Conservation (phyloP, 768 basidiomycete genomes). For the Tephrocybe sp. region DNA sequence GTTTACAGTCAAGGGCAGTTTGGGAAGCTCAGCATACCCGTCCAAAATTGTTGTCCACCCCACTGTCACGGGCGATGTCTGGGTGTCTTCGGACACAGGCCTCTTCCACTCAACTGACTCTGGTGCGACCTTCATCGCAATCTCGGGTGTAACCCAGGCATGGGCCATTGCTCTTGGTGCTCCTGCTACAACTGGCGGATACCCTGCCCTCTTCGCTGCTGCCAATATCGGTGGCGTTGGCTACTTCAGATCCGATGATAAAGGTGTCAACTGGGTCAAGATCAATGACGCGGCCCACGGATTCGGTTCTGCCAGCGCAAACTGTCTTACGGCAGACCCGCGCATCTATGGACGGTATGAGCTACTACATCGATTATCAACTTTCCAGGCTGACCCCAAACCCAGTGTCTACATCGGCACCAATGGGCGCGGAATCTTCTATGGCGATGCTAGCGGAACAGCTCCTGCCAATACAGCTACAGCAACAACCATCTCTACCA, state of each 20-base stretch:
- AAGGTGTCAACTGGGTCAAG: constrained; percentile 55
- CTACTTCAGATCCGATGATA: constrained; percentile 57
- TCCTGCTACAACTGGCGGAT: constrained; percentile 43
- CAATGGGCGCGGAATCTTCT: constrained; percentile 60
- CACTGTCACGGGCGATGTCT: constrained; percentile 56
- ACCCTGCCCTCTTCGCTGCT: constrained; percentile 56
- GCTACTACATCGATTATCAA: background rate
- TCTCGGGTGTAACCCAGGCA: constrained; percentile 47
- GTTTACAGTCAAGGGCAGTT: constrained; percentile 40
- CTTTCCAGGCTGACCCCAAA: background rate
- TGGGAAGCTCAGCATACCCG: constrained; percentile 49
- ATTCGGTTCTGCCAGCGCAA: constrained; percentile 50
- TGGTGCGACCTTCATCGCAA: constrained; percentile 47
- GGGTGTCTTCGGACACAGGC: constrained; percentile 59
- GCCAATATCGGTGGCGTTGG: constrained; percentile 51
- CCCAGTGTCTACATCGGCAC: constrained; percentile 61
- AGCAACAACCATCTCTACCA: constrained; percentile 19
- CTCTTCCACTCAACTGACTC: constrained; percentile 58
- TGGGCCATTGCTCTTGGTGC: constrained; percentile 63
- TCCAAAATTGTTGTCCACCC: constrained; percentile 57
- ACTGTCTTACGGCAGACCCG: constrained; percentile 51
- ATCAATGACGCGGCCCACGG: constrained; percentile 60
- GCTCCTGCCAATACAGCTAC: constrained; percentile 28
- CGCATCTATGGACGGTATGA: constrained; percentile 52
- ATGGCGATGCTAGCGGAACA: constrained; percentile 39